Base-by-base conservation (phyloP, 2,329 filamentous ascomycete genomes). In the Bipolaris victoriae region DNA sequence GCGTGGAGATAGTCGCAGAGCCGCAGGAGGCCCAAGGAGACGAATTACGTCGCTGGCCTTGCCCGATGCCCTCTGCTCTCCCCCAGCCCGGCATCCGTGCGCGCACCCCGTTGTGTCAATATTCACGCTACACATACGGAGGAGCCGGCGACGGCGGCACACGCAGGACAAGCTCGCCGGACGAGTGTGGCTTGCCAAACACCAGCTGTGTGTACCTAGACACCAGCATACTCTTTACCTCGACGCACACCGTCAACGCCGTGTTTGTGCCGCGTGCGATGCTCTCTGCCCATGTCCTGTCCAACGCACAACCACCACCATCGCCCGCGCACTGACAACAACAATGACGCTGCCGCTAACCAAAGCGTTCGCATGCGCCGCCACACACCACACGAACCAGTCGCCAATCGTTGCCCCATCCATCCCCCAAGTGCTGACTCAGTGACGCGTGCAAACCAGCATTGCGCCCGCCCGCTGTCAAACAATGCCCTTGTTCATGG, bases 281-380 rank as follows among this genome's bases (percentile, higher is more conserved):
- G 16, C 26, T 46, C 13, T 29, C 16, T 13, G 37, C 37, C n/a
- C 16, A 46, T 31, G 26, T 11, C n/a, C 43, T 33, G 26, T 46
- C 29, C 26, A 31, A 15, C 43, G 16, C 43, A 31, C 26, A 33
- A 18, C 29, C 26, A 45, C 24, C 43, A 41, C 9, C 39, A 31
- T 10, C 6, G 10, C 24, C 36, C 7, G 36, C 24, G 47, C 22
- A 44, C 44, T 36, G 50, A 35, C 51, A 44, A 57, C 58, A 59
- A 59, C 59, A 61, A 59, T 61, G 56, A 61, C 59, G 56, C 59
- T 53, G 57, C 40, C 49, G 24, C 40, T 43, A 57, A 47, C 45
- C 31, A 47, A 45, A 58, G 56, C 49, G 59, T 59, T 61, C 59
- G 59, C 59, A 61, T 61, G 46, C 36, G 58, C 51, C 51, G 37